Base-by-base conservation (phyloP, 176 grass and related monocot species). In the Ensete ventricosum region DNA sequence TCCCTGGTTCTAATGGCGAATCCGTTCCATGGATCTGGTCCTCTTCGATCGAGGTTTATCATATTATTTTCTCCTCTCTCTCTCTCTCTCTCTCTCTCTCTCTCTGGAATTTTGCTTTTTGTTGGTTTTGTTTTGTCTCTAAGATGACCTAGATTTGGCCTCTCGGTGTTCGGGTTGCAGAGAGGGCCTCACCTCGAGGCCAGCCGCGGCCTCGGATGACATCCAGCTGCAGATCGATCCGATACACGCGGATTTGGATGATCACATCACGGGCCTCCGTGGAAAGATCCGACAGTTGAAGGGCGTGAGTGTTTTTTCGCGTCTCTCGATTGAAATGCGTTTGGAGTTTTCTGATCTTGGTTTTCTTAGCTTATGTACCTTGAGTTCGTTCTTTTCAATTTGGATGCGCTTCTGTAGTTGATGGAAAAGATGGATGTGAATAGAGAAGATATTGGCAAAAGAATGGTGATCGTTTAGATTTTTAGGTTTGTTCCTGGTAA, bases 151-250 rank as follows among this genome's bases (percentile, higher is more conserved):
- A 16, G 12, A 6, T 29, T 67, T 29, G 11, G 29, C 65, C 13
- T 23, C 26, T 67, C 14, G 14, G 75, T 65, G 73, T 72, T 51
- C 1, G 22, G 22, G 9, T 26, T 27, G 21, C 22, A 74, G 72
- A 14, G 72, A 74, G 23, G 72, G 72, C n/a, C 52, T 74, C 72
- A 19, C 14, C 27, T 54, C 72, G 13, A 23, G 13, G 13, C 72
- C 52, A 14, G 84, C 82, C 34, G 85, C 85, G 74, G 82, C 81
- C 73, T 80, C 91, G 50, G 82, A 70, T n/a, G 85, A 96, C 72
- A 80, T 96, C 55, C 85, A 87, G 20, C 68, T 96, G 72, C 85
- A 88, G 83, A 96, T 88, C 49, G 91, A 95, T 76, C 91, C 88
- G 54, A 86, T 86, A 51, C 87, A 84, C 75, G 81, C 73, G 16